Base-by-base conservation (phyloP, 2,329 filamentous ascomycete species). In the Ploettnerulaceae sp. region DNA sequence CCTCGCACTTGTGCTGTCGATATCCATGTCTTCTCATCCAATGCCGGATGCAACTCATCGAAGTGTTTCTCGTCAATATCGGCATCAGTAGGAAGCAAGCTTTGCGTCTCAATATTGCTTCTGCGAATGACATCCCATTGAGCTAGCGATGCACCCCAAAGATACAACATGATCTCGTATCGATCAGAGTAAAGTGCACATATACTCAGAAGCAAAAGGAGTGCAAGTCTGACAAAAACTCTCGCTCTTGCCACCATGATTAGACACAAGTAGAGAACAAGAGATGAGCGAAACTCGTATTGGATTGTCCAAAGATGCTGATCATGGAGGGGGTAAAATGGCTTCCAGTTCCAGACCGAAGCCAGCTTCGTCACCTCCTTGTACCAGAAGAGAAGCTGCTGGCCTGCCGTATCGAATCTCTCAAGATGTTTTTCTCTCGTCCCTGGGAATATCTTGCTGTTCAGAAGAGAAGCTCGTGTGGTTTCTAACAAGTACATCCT, bases 241-340 rank as follows among this genome's bases (percentile, higher is more conserved):
- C 11, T 34, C 15, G 31, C 14, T 34, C 15, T 8, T 15, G 31
- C 31, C 7, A 34, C 31, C 31, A 34, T 7, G 6, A 34, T 34
- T 7, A 34, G 31, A 12, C 25, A 7, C 12, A 39, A 7, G 21
- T 24, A 39, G 5, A 39, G 22, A 4, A 39, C 22, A 12, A 39
- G 20, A 8, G 36, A 39, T 11, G 18, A 39, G 21, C 36, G 36
- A 39, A 39, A 39, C 24, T 39, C 36, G 22, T 18, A 21, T 39
- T 14, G 14, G 7, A 39, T 39, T 4, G 36, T 24, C 36, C 36
- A 39, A 3, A 39, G 36, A 28, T 21, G 36, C 17, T 25, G 18
- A 11, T 24, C 8, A 18, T 39, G 36, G 18, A 21, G 14, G 21
- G 22, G 20, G 18, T 24, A 24, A n/a, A 24, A 39, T 17, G 36